Conservation (phyloP, 148 eudicot species). For the Drosera capensis region DNA sequence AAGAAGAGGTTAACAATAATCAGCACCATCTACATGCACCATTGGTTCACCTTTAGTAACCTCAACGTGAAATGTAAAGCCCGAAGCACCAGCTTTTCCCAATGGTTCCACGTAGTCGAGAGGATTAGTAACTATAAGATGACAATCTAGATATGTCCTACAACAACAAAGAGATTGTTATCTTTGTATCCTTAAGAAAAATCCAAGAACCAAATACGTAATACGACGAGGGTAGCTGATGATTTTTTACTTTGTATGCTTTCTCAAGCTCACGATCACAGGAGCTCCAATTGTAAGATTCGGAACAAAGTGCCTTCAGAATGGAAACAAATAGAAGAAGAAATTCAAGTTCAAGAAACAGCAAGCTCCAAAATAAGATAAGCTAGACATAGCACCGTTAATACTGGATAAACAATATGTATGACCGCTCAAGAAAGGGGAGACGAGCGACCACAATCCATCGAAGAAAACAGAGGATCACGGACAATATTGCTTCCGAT, state of each 20-base stretch:
- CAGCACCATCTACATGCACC: not conserved
- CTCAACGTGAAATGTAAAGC: conserved; percentile 96
- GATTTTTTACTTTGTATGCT: conserved; percentile 69
- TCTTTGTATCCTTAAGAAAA: no score
- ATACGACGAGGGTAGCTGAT: conserved; percentile 3
- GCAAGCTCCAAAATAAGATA: not conserved
- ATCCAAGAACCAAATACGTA: not conserved
- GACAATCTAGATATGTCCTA: conserved; percentile 96
- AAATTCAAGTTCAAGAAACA: not conserved
- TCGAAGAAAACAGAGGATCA: no score
- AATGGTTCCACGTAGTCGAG: conserved; percentile 78
- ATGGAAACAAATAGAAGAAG: conserved; percentile 1
- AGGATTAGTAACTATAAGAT: conserved; percentile 98
- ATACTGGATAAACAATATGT: no score
- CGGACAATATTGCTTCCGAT: no score
- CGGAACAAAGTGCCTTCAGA: conserved; percentile 82
- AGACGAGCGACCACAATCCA: no score
- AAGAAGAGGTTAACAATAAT: no score
- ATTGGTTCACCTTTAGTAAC: conserved; percentile 53
- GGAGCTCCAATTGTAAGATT: conserved; percentile 98
- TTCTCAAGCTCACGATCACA: conserved; percentile 82
- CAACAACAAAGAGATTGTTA: conserved; percentile 1
- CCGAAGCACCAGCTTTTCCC: conserved; percentile 97
- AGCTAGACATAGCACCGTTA: no score
- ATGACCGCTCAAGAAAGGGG: no score